Evolutionary conservation across 495 filamentous ascomycete genomes (phyloP), one percentile per base, ranked within the genome.

Genomic region (Aspergillus cavernicola): DNA sequence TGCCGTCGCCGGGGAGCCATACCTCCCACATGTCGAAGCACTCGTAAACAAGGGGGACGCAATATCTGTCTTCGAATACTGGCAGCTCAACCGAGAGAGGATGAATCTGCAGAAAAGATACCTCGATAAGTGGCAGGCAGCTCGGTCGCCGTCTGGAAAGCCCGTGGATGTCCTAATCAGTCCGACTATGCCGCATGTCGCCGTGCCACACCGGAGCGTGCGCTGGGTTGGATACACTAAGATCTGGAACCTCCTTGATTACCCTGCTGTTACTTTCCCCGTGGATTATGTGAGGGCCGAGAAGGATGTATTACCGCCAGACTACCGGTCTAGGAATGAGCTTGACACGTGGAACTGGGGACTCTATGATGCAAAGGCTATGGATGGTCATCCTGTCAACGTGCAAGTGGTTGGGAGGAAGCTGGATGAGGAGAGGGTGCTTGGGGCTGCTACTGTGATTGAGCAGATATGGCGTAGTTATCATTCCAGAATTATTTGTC

Each of bases 191-290:
- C 63, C 78, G 7, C 70, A 75, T 52, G 61, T 63, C 1, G 70
- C 79, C 12, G 73, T 80, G 13, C 73, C 79, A 28, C 77, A 76
- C 33, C 66, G 74, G 12, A 63, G 55, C 57, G 72, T 80, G 52
- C 66, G 61, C 10, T 75, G 72, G 71, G 68, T 83, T 40, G 75
- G 76, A 0, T 90, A 88, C 57, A 86, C 83, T 0, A 72, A 74
- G 36, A 80, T 86, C 53, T 89, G 85, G 85, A 88, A 90, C 61
- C 58, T 88, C 29, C 65, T 88, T 0, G 84, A 88, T 59, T 88
- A 84, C 58, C 79, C 80, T 8, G 69, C 75, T 22, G 67, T 83
- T 28, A 76, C 78, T 5, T 66, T 86, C 39, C 83, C 83, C 1
- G 74, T 85, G 18, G 72, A 75, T 16, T 64, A 69, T 22, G 80